A percentile compares a stretch with the other conserved stretches of the same genome.
Evolutionary conservation across 73 alveolate genomes (phyloP).

Genomic region (Effrenium voratum): DNA sequence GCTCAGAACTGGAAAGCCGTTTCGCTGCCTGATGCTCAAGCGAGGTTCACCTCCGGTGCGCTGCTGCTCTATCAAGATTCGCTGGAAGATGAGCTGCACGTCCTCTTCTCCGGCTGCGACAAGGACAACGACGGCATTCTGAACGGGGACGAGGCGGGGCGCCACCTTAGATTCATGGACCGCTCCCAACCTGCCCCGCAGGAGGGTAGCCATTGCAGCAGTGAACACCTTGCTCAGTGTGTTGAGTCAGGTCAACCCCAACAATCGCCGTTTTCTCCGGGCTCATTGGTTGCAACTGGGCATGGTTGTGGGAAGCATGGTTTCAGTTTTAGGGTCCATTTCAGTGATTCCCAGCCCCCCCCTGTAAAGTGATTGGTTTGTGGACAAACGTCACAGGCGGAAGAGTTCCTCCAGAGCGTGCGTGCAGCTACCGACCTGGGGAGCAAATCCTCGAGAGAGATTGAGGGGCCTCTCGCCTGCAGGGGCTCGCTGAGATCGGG

Average conservation of each 20-base stretch:
- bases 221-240: no score
- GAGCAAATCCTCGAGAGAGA: background rate
- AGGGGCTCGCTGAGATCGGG: background rate
- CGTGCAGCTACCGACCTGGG: slow-evolving; percentile 91
- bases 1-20: no score
- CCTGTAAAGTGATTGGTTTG: no score
- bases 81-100: slow-evolving; percentile 73
- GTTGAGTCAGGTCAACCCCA: no score
- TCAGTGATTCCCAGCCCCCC: no score
- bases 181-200: no score
- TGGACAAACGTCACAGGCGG: slow-evolving; percentile 27
- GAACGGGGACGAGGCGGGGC: slow-evolving; percentile 10
- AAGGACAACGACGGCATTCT: slow-evolving; percentile 46
- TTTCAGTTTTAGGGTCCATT: no score
- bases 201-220: no score
- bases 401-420: slow-evolving; percentile 40
- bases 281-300: no score
- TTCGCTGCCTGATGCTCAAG: no score
- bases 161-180: background rate
- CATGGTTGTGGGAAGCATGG: no score
- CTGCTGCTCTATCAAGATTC: slow-evolving; percentile 84
- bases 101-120: slow-evolving; percentile 44
- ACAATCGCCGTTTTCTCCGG: no score
- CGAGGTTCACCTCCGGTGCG: slow-evolving; percentile 69
- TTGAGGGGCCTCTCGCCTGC: background rate